phyloP scores from a whole-genome alignment of 1,284 basidiomycete genomes.

The Baeospora myosura region DNA sequence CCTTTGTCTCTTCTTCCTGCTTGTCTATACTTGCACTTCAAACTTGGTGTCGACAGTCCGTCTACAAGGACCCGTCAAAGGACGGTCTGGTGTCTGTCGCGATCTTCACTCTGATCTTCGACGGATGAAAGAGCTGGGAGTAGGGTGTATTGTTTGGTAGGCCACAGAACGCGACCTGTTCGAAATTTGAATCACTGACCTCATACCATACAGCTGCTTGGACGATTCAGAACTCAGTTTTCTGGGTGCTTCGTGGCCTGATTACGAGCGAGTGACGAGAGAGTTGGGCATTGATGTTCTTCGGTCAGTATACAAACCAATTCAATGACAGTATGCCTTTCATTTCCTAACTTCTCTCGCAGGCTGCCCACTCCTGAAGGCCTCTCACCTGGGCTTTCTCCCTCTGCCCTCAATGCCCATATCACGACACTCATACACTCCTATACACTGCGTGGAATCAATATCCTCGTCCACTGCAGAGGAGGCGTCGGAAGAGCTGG shows the following conservation, averaged over 20 bases:
- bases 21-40: too few relatives aligned
- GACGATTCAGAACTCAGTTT: slow-evolving; percentile 82
- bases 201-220: slow-evolving; percentile 56
- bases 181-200: slow-evolving; percentile 2
- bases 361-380: slow-evolving; percentile 91
- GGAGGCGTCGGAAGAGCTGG: slow-evolving; percentile 95
- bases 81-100: slow-evolving; percentile 78
- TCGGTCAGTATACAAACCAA: slow-evolving; percentile 31
- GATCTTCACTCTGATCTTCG: slow-evolving; percentile 73
- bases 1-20: too few relatives aligned
- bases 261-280: slow-evolving; percentile 63
- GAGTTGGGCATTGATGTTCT: slow-evolving; percentile 73
- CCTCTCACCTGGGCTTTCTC: slow-evolving; percentile 62
- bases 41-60: slow-evolving; percentile 47
- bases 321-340: not conserved
- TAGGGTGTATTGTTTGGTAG: slow-evolving; percentile 80
- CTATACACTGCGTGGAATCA: slow-evolving; percentile 72
- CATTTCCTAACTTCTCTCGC: slow-evolving; percentile 9
- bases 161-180: slow-evolving; percentile 12
- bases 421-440: slow-evolving; percentile 63
- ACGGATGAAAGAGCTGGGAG: slow-evolving; percentile 72
- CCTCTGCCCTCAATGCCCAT: slow-evolving; percentile 59
- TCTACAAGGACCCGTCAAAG: slow-evolving; percentile 73
- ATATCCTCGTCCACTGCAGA: slow-evolving; percentile 86
- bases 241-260: slow-evolving; percentile 77